Base-by-base conservation (phyloP, 2,329 filamentous ascomycete genomes). In the Sphaerulina vaccinii region DNA sequence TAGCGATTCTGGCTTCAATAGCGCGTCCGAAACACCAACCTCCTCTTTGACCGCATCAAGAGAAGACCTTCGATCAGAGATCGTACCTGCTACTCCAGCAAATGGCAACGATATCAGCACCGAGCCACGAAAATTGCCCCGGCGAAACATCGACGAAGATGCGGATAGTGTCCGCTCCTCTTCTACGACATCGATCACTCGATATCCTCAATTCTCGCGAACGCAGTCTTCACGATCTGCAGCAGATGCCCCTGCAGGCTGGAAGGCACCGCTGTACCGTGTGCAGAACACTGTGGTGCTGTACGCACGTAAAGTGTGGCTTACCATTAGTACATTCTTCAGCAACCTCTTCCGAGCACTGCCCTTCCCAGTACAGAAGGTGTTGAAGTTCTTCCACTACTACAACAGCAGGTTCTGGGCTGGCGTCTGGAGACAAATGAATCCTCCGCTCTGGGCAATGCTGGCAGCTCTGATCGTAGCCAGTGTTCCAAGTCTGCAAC, bases 381-480 rank as follows among this genome's bases (percentile, higher is more conserved):
- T 67, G 5, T 63, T 84, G 3, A 70, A 73, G 8, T 73, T 68
- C 19, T 57, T 73, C 15, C 73, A 69, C 38, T 69, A 65, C 24
- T 71, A 69, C 36, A 47, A 73, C 23, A 62, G 61, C 70, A 80
- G 69, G 56, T 85, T 88, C 61, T 71, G 81, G 60, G 73, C 72
- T 42, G 90, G 90, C 46, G 68, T 91, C 10, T 93, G 88, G 87
- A 87, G 88, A 41, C 96, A 96, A 70, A 97, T 99, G 92, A 97
- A 97, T 71, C 92, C 93, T 36, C 93, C 93, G 1, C 83, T 99
- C 21, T 97, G 91, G 90, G 91, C 93, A 23, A 97, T 99, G 93
- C 75, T 97, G 27, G 76, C 85, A 33, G 89, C 93, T n/a, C 85
- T 97, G 39, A 73, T 96, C 44, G 88, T 99, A 5, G 93, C 93